phyloP scores from a whole-genome alignment of 140 eudicot species.

The Flaveria floridana region DNA sequence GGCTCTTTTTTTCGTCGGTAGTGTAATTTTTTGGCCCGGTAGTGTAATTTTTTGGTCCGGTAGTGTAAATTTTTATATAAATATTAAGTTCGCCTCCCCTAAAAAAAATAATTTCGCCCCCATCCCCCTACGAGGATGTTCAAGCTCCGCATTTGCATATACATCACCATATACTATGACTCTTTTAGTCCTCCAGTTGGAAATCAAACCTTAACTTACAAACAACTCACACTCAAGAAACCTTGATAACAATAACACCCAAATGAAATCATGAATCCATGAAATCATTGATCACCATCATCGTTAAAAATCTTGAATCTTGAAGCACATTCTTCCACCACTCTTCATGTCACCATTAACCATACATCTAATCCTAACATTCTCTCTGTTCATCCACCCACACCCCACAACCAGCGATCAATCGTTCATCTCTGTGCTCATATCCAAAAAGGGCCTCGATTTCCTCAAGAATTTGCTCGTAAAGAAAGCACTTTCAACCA shows the following conservation, averaged over 20 bases:
- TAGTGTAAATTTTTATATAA: no score
- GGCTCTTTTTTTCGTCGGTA: no score
- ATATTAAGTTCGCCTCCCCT: no score
- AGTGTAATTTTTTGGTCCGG: no score
- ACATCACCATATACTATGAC: no score
- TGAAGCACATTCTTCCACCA: background rate
- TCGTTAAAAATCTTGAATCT: conserved; percentile 28
- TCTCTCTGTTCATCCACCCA: conserved; percentile 32
- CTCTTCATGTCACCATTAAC: conserved; percentile 35
- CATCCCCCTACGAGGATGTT: no score
- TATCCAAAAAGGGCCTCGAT: conserved; percentile 72
- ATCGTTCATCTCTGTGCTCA: conserved; percentile 54
- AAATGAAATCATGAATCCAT: background rate
- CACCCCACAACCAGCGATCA: conserved; percentile 32
- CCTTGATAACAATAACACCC: background rate
- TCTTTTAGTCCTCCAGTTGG: background rate
- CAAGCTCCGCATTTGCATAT: no score
- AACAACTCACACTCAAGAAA: conserved; percentile 22
- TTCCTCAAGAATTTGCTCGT: conserved; percentile 64
- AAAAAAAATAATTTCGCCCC: no score
- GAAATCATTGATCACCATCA: background rate
- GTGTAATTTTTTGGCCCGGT: no score
- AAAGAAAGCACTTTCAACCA: conserved; percentile 48
- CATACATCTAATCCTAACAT: conserved; percentile 24
- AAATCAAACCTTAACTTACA: background rate